Percentiles rank a stretch among this genome's conserved stretches.
phyloP scores from a whole-genome alignment of 768 basidiomycete genomes.

The Naganishia vishniacii region DNA sequence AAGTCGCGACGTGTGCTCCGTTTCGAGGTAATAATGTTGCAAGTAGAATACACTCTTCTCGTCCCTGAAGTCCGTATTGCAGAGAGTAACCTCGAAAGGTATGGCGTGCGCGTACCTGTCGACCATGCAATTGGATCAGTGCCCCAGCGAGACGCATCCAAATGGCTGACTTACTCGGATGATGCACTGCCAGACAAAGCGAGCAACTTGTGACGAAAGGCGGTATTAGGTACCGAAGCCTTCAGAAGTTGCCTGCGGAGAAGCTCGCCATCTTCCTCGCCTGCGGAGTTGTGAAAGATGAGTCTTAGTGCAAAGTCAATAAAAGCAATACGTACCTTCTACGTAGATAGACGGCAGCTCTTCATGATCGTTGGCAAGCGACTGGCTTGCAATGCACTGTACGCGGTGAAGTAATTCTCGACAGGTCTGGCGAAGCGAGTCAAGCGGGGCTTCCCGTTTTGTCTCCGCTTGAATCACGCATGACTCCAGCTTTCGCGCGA shows the following conservation, averaged over 20 bases:
- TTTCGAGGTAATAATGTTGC: background rate
- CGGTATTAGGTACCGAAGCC: background rate
- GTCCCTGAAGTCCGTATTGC: background rate
- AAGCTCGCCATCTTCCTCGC: conserved; percentile 22
- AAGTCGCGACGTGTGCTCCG: background rate
- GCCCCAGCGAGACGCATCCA: background rate
- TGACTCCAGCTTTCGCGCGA: conserved; percentile 8
- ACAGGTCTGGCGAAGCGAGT: background rate
- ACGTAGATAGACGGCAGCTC: conserved; percentile 3
- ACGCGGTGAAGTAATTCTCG: conserved; percentile 3
- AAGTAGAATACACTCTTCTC: conserved; percentile 3
- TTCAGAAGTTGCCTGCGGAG: conserved; percentile 17
- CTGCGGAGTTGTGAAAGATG: conserved; percentile 2
- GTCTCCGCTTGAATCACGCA: conserved; percentile 10
- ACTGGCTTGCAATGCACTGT: conserved; percentile 1
- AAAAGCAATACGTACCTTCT: background rate
- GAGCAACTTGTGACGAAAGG: conserved; percentile 7
- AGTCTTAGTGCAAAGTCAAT: conserved; percentile 20
- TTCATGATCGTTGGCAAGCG: background rate
- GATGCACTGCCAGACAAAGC: background rate
- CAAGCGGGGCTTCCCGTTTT: conserved; percentile 18
- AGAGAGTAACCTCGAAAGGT: conserved; percentile 8
- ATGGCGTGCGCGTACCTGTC: background rate
- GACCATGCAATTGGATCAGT: background rate
- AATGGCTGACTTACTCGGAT: background rate